Conservation (phyloP, 2,329 filamentous ascomycete species). For the Colletotrichum sp. region DNA sequence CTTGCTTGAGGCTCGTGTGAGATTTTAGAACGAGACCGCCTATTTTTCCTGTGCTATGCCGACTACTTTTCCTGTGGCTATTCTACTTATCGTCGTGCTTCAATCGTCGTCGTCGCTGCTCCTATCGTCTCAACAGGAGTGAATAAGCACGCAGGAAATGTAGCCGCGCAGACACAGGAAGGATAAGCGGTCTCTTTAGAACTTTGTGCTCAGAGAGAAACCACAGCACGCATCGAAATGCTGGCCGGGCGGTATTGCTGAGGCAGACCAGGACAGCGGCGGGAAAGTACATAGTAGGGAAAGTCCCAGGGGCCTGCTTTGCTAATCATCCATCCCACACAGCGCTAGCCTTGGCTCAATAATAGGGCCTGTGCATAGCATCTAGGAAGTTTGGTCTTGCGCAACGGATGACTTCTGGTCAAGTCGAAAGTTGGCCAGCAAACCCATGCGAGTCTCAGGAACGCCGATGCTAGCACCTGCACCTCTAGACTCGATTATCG, state of each 20-base stretch:
- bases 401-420: background rate
- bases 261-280: background rate
- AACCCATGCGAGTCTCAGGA: background rate
- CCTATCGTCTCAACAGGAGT: no score
- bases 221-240: background rate
- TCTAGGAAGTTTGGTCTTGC: background rate
- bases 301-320: background rate
- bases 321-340: background rate
- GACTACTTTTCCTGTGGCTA: no score
- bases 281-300: background rate
- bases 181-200: background rate
- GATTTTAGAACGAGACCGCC: background rate
- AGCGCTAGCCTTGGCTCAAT: background rate
- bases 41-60: no score
- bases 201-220: background rate
- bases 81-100: no score
- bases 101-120: no score
- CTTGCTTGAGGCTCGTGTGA: background rate
- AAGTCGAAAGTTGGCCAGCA: background rate
- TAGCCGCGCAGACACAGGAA: no score
- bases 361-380: background rate
- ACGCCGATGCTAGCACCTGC: background rate
- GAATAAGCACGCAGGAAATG: no score
- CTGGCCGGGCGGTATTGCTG: background rate
- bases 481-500: background rate